Evolutionary conservation across 495 filamentous ascomycete genomes (phyloP).

Genomic region (Hyaloscypha finlandica): DNA sequence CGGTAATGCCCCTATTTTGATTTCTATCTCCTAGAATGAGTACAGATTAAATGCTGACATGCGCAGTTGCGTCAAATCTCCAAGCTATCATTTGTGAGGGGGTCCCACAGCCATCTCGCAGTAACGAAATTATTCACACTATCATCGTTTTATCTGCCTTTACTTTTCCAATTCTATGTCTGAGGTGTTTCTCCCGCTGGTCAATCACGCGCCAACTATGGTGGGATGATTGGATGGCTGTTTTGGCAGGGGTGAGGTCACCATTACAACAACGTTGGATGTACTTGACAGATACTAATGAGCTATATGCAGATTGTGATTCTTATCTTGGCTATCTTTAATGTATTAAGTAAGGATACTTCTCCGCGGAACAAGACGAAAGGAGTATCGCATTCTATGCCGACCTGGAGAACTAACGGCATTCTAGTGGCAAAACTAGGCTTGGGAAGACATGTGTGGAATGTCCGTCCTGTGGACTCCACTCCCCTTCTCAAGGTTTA

Average conservation of each 20-base stretch:
- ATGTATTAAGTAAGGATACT: no score
- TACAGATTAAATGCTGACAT: no score
- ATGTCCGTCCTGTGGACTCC: constrained; percentile 9
- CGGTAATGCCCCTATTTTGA: no score
- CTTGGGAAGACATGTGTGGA: constrained; percentile 22
- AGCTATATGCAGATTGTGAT: no score
- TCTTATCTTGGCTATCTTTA: neutral
- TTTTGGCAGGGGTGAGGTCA: constrained; percentile 11
- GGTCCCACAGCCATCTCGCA: constrained; percentile 1
- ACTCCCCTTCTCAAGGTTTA: neutral
- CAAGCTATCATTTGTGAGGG: constrained; percentile 14
- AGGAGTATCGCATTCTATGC: neutral
- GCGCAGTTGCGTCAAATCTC: constrained; percentile 5
- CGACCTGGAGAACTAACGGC: neutral
- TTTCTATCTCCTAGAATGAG: no score
- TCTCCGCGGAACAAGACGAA: no score
- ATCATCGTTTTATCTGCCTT: constrained; percentile 14
- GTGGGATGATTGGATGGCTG: constrained; percentile 26
- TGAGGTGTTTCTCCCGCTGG: constrained; percentile 15
- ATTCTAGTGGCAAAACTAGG: constrained; percentile 7
- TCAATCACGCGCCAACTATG: constrained; percentile 8
- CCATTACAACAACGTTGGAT: neutral
- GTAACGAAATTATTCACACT: neutral
- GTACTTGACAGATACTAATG: neutral
- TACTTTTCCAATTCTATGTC: constrained; percentile 12